Conservation (phyloP, 257 asterid species). For the Eucommia ulmoides region DNA sequence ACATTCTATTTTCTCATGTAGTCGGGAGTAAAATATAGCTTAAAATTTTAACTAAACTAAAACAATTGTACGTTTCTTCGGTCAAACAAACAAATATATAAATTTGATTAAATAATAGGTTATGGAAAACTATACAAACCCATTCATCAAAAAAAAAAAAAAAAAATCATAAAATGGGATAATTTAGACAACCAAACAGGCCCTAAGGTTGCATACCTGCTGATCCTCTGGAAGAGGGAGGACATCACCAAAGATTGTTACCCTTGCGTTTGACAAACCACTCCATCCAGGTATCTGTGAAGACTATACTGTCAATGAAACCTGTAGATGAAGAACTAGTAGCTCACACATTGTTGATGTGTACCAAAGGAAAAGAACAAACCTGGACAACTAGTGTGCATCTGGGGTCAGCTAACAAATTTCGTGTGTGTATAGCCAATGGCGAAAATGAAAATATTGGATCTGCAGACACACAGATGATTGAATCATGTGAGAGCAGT, state of each 20-base stretch:
- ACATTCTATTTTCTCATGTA: no score
- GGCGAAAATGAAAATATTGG: slow-evolving; percentile 94
- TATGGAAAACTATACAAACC: no score
- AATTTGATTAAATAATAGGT: no score
- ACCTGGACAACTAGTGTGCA: slow-evolving; percentile 95
- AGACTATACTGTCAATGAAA: slow-evolving; percentile 13
- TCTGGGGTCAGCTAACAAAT: slow-evolving; percentile 84
- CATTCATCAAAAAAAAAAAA: no score
- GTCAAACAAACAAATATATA: no score
- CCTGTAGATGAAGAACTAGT: slow-evolving; percentile 7
- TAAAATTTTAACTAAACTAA: no score
- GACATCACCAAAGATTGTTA: slow-evolving; percentile 87
- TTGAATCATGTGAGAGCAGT: neutral
- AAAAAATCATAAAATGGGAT: no score
- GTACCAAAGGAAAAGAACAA: slow-evolving; percentile 15
- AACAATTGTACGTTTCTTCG: no score
- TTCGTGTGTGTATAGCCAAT: slow-evolving; percentile 96
- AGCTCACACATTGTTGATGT: slow-evolving; percentile 1
- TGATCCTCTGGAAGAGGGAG: slow-evolving; percentile 83
- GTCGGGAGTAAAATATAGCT: no score
- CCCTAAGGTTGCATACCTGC: no score
- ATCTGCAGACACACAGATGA: slow-evolving; percentile 30
- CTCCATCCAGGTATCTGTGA: slow-evolving; percentile 96
- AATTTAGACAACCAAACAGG: no score
- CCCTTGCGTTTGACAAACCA: slow-evolving; percentile 97